These are phyloP conservation scores for Apophysomyces trapeziformis DNA, from an alignment of 371 early-diverging fungal species.

Conservation along the genomic window DNA sequence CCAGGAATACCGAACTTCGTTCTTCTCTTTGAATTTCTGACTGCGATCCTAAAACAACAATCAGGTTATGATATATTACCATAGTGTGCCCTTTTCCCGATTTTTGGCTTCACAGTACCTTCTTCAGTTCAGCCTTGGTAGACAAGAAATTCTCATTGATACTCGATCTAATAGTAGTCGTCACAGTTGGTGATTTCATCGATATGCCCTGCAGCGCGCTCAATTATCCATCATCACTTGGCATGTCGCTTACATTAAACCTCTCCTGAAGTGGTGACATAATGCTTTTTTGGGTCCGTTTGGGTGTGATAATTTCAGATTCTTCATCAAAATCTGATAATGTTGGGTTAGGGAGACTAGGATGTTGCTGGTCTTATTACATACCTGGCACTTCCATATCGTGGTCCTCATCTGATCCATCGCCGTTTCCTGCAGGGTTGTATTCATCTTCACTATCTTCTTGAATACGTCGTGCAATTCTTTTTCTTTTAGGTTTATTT, in stretches of 20 bases:
- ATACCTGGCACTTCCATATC: conserved; percentile 34
- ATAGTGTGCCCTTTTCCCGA: background rate
- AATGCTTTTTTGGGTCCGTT: conserved; percentile 1
- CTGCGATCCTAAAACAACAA: conserved; percentile 41
- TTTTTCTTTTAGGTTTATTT: conserved; percentile 24
- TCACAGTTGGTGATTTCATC: conserved; percentile 11
- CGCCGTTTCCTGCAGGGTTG: conserved; percentile 31
- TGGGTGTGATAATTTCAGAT: background rate
- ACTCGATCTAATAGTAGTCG: conserved; percentile 13
- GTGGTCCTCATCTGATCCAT: conserved; percentile 32
- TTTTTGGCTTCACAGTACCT: conserved; percentile 7
- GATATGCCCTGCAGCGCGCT: background rate
- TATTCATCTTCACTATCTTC: conserved; percentile 43
- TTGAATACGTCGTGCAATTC: conserved; percentile 20
- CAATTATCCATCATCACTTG: background rate
- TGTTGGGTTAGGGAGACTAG: background rate
- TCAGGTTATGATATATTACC: conserved; percentile 15
- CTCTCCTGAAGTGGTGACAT: conserved; percentile 25
- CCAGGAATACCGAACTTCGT: conserved; percentile 88
- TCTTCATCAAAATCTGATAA: background rate
- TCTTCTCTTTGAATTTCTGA: conserved; percentile 79
- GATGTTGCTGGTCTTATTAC: background rate
- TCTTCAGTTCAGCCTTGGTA: conserved; percentile 12
- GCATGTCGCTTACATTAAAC: conserved; percentile 18
- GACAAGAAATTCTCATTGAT: background rate